These are phyloP conservation scores for Recurvomyces mirabilis DNA, from an alignment of 495 filamentous ascomycete genomes.

Conservation along the genomic window DNA sequence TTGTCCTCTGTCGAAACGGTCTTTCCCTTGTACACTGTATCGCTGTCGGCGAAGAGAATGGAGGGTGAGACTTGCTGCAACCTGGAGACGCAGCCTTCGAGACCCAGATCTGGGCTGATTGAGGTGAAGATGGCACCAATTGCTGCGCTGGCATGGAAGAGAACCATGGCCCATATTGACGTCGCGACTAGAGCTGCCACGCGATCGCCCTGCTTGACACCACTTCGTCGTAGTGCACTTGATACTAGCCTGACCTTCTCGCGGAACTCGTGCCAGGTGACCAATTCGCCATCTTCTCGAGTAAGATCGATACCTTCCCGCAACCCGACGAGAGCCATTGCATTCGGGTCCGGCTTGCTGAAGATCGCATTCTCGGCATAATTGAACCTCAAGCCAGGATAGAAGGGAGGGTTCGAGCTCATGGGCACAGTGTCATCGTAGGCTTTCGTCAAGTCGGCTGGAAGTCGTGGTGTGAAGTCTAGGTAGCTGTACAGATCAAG, in stretches of 20 bases:
- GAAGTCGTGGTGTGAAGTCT: constrained; percentile 41
- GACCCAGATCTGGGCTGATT: constrained; percentile 51
- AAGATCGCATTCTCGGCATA: constrained; percentile 56
- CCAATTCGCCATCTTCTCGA: constrained; percentile 38
- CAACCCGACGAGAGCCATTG: constrained; percentile 56
- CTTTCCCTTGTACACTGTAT: constrained; percentile 70
- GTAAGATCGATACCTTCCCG: constrained; percentile 46
- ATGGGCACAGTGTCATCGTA: constrained; percentile 59
- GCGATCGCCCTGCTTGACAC: constrained; percentile 57
- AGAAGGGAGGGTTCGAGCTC: constrained; percentile 56
- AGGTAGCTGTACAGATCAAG: constrained; percentile 48
- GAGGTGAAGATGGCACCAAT: constrained; percentile 63
- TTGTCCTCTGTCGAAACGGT: constrained; percentile 54
- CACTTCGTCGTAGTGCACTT: constrained; percentile 49
- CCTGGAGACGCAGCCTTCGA: constrained; percentile 57
- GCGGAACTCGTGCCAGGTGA: constrained; percentile 57
- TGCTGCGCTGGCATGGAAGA: constrained; percentile 53
- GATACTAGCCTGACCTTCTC: constrained; percentile 44
- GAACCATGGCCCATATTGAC: constrained; percentile 56
- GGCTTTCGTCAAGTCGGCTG: constrained; percentile 28
- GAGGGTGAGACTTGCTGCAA: constrained; percentile 59
- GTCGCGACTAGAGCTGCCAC: constrained; percentile 62
- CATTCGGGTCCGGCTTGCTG: constrained; percentile 34
- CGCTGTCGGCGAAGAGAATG: constrained; percentile 67
- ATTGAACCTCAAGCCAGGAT: constrained; percentile 52